Percentiles rank a stretch among this genome's conserved stretches.
These are phyloP conservation scores for Perkinsus olseni DNA, from an alignment of 169 alveolate species.

Conservation along the genomic window DNA sequence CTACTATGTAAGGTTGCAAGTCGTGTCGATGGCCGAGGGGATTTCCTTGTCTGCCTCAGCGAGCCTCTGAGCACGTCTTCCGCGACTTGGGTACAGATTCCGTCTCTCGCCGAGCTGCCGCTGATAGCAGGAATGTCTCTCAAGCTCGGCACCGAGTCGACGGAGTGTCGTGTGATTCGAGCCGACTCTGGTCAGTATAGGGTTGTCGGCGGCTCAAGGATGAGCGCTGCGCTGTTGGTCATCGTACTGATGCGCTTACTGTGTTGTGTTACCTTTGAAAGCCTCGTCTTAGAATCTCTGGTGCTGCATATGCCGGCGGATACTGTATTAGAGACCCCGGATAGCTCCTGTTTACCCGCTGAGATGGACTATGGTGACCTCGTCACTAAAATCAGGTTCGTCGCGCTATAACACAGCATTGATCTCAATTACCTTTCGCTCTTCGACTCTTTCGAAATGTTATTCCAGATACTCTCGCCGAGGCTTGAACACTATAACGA, in stretches of 20 bases:
- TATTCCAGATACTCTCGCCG: neutral
- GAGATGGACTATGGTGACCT: neutral
- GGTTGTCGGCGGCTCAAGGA: neutral
- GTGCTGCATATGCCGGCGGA: neutral
- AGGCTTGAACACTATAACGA: neutral
- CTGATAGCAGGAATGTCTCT: neutral
- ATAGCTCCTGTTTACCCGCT: neutral
- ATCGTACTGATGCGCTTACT: no score
- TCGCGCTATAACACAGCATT: no score
- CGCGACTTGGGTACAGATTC: neutral
- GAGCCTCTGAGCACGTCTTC: neutral
- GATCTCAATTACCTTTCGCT: no score
- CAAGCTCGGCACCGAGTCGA: neutral
- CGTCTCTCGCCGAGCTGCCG: neutral
- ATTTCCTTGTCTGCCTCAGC: neutral
- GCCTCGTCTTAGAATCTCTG: neutral
- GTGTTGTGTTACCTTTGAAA: no score
- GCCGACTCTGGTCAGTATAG: neutral
- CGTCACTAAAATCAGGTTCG: neutral
- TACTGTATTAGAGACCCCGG: neutral
- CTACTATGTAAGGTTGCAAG: neutral
- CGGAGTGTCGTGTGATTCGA: neutral
- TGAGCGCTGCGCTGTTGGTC: no score
- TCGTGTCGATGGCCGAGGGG: no score
- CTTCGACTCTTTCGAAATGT: no score